Evolutionary conservation across 1,139 yeast genomes (phyloP), one percentile per base, ranked within the genome.

Genomic region (Pichia sp.): DNA sequence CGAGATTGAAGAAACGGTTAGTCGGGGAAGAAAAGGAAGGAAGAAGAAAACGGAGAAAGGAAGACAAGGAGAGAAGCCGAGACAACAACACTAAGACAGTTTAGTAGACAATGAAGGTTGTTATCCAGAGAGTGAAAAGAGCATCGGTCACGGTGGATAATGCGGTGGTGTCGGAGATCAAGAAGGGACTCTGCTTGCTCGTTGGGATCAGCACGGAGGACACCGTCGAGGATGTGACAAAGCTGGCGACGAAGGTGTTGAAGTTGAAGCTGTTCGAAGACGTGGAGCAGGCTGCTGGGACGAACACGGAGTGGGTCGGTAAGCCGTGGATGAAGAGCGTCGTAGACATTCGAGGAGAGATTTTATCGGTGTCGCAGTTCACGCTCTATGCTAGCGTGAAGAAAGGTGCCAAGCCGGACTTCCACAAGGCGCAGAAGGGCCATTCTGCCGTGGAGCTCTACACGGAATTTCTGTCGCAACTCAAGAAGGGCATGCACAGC

Each of bases 401-500:
- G 63, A 92, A 92, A 69, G 97, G 97, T 4, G 80, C 96, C 5
- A 92, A 90, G 66, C 98, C 98, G 0, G 97, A 92, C 65, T 90
- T 92, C 69, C 97, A 92, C 67, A 75, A 75, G 57, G 97, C 97
- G 0, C 96, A 90, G 54, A 87, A 86, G 69, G 96, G 90, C 0
- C 80, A 76, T n/a, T 70, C 76, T 1, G 97, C 98, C 0, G 72
- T 74, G 34, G 81, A 74, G 15, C 71, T 90, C 55, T 93, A 90
- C 67, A 78, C 85, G n/a, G 65, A 68, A 47, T 87, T 90, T 55
- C 71, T 89, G 57, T 61, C 60, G 0, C 72, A 72, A 57, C 74
- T 84, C 67, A 75, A 71, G 50, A 67, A 59, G n/a, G 82, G 72
- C n/a, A 63, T 87, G 42, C 95, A 92, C 0, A 32, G 36, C 8